Evolutionary conservation across 2,329 filamentous ascomycete species (phyloP), one percentile per base, ranked within the genome.

Genomic region (Aspergillus intermedius): DNA sequence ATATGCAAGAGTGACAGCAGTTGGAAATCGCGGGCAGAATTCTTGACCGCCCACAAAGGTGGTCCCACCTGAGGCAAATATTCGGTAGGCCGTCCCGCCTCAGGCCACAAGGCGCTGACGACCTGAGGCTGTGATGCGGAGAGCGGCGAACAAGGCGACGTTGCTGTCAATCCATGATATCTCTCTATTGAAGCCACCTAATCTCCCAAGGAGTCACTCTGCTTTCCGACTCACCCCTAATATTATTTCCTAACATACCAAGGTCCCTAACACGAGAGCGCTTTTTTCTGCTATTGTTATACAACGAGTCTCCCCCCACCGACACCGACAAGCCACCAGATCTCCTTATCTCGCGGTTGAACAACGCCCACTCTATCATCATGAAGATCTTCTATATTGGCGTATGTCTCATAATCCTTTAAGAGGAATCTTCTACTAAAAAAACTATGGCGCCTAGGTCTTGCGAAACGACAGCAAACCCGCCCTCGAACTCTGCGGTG

Each of bases 341-440:
- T 45, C 44, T 45, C 44, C 44, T 25, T 35, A 35, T 35, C 32
- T 25, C 32, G 22, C 19, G 34, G 22, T 32, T 17, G 25, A 35
- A 13, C 17, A 30, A 12, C 28, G 30, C 42, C 44, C 43, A 9
- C 39, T 55, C 58, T 63, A 67, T 66, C 72, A 83, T 61, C 66
- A 91, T 91, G 88, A 91, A 91, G 82, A 75, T 93, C 70, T 79
- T 87, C 71, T 93, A 93, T 73, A 88, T 94, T 66, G 88, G 88
- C 62, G 88, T 93, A 83, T 56, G 83, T 66, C 42, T 46, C 13
- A 45, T 10, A 40, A 4, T 1, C 5, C 17, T 10, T 19, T 6
- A 19, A 5, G 4, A 4, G 7, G 3, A 37, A 6, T 17, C 37
- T 13, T 15, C 10, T 46, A 12, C 15, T 7, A 12, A 40, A 9